A percentile compares a stretch with the other conserved stretches of the same genome.
phyloP scores from a whole-genome alignment of 306 rosid genomes.

The Macrotyloma uniflorum region DNA sequence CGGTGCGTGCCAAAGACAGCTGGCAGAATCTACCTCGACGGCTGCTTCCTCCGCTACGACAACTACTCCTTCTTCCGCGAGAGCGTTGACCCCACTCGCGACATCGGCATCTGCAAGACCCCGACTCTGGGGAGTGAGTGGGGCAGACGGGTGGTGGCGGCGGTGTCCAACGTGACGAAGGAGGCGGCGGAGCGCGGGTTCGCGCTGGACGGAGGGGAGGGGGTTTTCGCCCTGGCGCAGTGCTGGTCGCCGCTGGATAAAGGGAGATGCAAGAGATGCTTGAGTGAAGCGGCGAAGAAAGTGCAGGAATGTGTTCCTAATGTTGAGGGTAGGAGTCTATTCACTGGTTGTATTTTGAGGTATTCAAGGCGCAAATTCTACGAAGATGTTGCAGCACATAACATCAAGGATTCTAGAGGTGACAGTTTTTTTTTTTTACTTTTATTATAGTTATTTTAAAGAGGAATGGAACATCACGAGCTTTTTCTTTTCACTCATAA shows the following conservation, averaged over 20 bases:
- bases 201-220: slow-evolving; percentile 39
- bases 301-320: slow-evolving; percentile 44
- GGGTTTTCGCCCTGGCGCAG: slow-evolving; percentile 65
- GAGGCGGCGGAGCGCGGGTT: slow-evolving; percentile 34
- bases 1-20: slow-evolving; percentile 46
- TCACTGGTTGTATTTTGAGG: slow-evolving; percentile 60
- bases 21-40: slow-evolving; percentile 55
- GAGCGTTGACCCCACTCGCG: slow-evolving; percentile 1
- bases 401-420: not conserved
- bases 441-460: too few species aligned
- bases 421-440: not conserved
- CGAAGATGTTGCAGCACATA: not conserved
- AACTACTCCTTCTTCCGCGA: slow-evolving; percentile 42
- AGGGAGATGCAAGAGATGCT: slow-evolving; percentile 42
- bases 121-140: not conserved
- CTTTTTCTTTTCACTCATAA: too few species aligned
- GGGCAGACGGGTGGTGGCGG: not conserved
- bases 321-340: slow-evolving; percentile 50
- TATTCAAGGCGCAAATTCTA: slow-evolving; percentile 58
- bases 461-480: too few species aligned
- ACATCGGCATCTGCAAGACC: slow-evolving; percentile 32
- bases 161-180: slow-evolving; percentile 37
- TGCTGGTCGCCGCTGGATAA: slow-evolving; percentile 54
- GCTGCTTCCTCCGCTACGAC: slow-evolving; percentile 63
- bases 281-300: slow-evolving; percentile 30